Evolutionary conservation across 2,329 filamentous ascomycete species (phyloP), one percentile per base, ranked within the genome.

Genomic region (Botrytis fragariae): DNA sequence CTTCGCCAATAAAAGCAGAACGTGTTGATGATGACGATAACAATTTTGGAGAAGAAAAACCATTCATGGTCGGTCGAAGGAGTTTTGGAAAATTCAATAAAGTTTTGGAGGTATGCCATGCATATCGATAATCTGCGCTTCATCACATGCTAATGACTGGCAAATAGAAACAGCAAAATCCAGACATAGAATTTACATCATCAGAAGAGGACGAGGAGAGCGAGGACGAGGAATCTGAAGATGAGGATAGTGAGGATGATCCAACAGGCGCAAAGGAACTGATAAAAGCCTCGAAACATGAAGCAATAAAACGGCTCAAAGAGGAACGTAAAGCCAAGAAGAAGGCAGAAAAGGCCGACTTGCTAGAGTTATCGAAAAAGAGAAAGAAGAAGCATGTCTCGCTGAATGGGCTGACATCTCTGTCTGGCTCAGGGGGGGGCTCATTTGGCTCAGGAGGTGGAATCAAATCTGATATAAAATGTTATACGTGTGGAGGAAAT

Each of bases 311-410:
- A 35, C 82, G 82, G 74, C 79, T 81, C 16, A 84, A 84, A 67
- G 82, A 82, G 60, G 83, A 84, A 69, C 83, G 83, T 81, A 80
- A 83, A 77, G 83, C 83, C 57, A 86, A 85, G 78, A 84, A 84
- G 77, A 85, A 86, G 67, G 83, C 83, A 39, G 86, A 87, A 74
- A 84, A 84, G 69, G 82, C 82, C 37, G 86, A 85, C 75, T 82
- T 83, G 20, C 82, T 83, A 75, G 84, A 88, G 76, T 81, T 90
- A 29, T 87, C 88, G 12, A 87, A 89, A 60, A 86, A 87, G 79
- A 84, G 89, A 62, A 87, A 88, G 78, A 89, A 89, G 81, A 91
- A 91, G 80, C 88, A 91, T 72, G 85, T 93, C 69, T 90, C 91
- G 74, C 82, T 93, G 72, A 91, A 91, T 20, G 65, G 85, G 37